Conservation (phyloP, 805 yeast genomes). For the Wickerhamomyces chaumierensis region DNA sequence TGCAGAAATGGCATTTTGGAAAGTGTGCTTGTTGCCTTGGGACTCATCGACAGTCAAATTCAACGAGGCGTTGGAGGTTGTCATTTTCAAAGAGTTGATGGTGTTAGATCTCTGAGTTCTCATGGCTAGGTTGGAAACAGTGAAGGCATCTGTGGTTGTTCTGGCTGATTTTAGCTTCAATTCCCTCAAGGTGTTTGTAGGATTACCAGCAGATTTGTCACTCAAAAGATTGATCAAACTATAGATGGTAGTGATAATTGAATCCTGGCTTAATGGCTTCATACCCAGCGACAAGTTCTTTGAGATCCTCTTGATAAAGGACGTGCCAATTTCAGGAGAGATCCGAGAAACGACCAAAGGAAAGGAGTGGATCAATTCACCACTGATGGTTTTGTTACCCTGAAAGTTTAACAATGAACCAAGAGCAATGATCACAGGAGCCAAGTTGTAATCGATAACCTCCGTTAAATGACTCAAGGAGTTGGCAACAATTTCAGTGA, state of each 20-base stretch:
- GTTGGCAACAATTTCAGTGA: slow-evolving; percentile 34
- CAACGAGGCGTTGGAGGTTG: slow-evolving; percentile 2
- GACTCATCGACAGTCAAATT: slow-evolving; percentile 2
- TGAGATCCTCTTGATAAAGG: slow-evolving; percentile 41
- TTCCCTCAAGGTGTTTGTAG: slow-evolving; percentile 23
- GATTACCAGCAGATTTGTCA: slow-evolving; percentile 34
- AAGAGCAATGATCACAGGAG: slow-evolving; percentile 39
- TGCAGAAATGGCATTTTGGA: slow-evolving; percentile 59
- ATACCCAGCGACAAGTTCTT: slow-evolving; percentile 54
- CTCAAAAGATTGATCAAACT: slow-evolving; percentile 67
- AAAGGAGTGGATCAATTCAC: slow-evolving; percentile 25
- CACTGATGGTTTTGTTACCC: slow-evolving; percentile 21
- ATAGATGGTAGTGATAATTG: slow-evolving; percentile 74
- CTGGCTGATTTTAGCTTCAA: slow-evolving; percentile 22
- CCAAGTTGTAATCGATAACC: slow-evolving; percentile 39
- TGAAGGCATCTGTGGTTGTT: slow-evolving; percentile 5
- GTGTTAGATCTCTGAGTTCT: slow-evolving; percentile 15
- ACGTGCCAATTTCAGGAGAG: slow-evolving; percentile 37
- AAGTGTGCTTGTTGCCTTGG: slow-evolving; percentile 21
- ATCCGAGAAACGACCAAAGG: slow-evolving; percentile 35
- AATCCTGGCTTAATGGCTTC: slow-evolving; percentile 63
- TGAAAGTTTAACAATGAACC: slow-evolving; percentile 41
- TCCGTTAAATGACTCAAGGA: slow-evolving; percentile 42
- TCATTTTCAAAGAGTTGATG: slow-evolving; percentile 6
- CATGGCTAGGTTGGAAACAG: slow-evolving; percentile 2